A percentile compares a stretch with the other conserved stretches of the same genome.
phyloP scores from a whole-genome alignment of 495 filamentous ascomycete species.

The Lepidopterella palustris region DNA sequence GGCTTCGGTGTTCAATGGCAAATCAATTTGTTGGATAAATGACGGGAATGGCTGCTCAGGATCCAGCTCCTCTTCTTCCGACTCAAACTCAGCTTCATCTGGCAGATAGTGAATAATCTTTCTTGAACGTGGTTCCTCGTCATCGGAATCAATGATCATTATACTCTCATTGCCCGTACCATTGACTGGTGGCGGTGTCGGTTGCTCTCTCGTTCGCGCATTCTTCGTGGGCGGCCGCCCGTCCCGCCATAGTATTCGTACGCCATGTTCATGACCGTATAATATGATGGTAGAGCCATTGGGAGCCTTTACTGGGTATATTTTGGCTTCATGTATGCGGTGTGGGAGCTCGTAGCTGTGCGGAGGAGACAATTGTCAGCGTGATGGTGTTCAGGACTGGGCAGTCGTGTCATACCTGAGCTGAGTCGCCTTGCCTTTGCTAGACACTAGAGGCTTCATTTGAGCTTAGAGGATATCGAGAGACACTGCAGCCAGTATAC shows the following conservation, averaged over 20 bases:
- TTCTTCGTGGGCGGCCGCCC: constrained; percentile 56
- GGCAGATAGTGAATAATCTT: constrained; percentile 31
- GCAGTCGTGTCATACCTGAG: constrained; percentile 42
- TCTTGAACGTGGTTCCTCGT: constrained; percentile 55
- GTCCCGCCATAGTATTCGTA: constrained; percentile 75
- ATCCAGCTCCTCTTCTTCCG: constrained; percentile 55
- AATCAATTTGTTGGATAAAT: constrained; percentile 35
- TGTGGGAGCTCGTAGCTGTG: constrained; percentile 68
- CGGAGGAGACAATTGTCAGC: constrained; percentile 4
- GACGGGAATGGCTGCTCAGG: constrained; percentile 44
- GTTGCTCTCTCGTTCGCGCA: constrained; percentile 29
- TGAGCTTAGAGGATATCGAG: not conserved
- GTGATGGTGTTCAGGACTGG: not conserved
- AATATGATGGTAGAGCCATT: constrained; percentile 81
- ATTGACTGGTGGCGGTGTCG: constrained; percentile 35
- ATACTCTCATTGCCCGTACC: constrained; percentile 49
- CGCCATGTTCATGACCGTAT: constrained; percentile 73
- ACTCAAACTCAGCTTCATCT: constrained; percentile 42
- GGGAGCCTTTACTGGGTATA: constrained; percentile 68
- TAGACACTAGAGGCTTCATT: constrained; percentile 30
- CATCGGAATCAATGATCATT: constrained; percentile 77
- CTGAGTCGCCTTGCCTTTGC: constrained; percentile 41
- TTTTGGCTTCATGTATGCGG: constrained; percentile 63
- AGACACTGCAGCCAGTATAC: not conserved
- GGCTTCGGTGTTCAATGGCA: constrained; percentile 34